Conservation (phyloP, 2,329 filamentous ascomycete species). For the Aspergillus pseudoterreus region DNA sequence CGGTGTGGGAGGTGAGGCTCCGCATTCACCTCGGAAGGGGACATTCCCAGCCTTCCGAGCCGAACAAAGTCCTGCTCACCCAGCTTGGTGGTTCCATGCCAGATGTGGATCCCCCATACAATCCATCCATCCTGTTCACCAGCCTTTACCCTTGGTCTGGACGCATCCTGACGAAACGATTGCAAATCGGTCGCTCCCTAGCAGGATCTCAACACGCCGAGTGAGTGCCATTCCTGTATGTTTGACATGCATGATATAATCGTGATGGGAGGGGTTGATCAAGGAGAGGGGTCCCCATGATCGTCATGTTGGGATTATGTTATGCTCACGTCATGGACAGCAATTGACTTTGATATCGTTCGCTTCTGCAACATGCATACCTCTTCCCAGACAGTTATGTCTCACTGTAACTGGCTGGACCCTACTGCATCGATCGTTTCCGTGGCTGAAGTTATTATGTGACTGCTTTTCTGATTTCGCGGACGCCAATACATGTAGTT, state of each 20-base stretch:
- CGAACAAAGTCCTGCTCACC: background rate
- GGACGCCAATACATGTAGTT: background rate
- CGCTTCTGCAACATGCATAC: background rate
- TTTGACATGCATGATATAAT: background rate
- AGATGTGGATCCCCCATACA: background rate
- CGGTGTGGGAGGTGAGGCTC: background rate
- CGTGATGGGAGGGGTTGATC: background rate
- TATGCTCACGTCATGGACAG: constrained; percentile 2
- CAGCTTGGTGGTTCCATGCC: background rate
- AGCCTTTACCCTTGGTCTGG: background rate
- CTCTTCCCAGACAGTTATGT: background rate
- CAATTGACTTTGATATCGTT: background rate
- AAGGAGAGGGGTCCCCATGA: background rate
- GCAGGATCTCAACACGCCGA: no score
- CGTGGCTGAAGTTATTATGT: background rate
- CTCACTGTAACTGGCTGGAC: background rate
- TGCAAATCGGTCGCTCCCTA: no score
- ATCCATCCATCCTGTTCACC: background rate
- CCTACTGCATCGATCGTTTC: background rate
- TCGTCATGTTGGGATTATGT: background rate
- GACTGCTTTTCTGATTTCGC: background rate
- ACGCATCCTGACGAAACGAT: no score
- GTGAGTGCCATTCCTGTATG: background rate
- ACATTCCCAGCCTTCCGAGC: background rate
- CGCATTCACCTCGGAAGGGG: background rate